Evolutionary conservation across 768 basidiomycete genomes (phyloP), one percentile per base, ranked within the genome.

Genomic region (Kwoniella botswanensis): DNA sequence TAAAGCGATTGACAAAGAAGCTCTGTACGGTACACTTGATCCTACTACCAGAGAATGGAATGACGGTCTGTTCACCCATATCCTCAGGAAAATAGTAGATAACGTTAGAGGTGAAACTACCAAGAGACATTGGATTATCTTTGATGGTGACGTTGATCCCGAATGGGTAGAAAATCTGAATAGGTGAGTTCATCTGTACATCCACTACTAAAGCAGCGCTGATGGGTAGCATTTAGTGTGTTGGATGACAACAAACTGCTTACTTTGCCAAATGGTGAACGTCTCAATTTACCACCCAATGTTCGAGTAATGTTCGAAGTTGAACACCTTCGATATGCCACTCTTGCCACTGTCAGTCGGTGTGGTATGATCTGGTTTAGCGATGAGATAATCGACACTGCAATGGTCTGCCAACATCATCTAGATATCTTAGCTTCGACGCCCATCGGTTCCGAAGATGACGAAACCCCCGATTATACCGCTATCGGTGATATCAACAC

Each of bases 341-440:
- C 97, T 3, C 89, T 92, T 65, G 97, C 97, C 17, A 99, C 97
- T 29, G 97, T 99, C 87, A 97, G 94, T 89, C 95, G 97, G 67
- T 99, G 97, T 80, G 97, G 97, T 82, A 99, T 99, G 97, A 96
- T 99, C 77, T 99, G 97, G 97, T 99, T 99, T 86, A 98, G 94
- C 82, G 94, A 98, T 69, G 94, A 98, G 74, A 90, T 97, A 59
- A 89, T 99, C 29, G 91, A 93, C 73, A 90, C 94, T 6, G 85
- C 87, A 0, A 98, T 98, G 97, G 88, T 97, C 18, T 97, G 92
- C 83, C 89, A 88, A 63, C 88, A 98, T 80, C 96, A 98, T 79
- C 88, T 99, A 57, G 87, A 88, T 63, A 90, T 90, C 0, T 86
- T 98, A 29, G 87, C 90, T 0, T 86, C 89, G 1, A 86, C 90